phyloP scores from a whole-genome alignment of 2,329 filamentous ascomycete genomes.

The Biscogniauxia mediterranea region DNA sequence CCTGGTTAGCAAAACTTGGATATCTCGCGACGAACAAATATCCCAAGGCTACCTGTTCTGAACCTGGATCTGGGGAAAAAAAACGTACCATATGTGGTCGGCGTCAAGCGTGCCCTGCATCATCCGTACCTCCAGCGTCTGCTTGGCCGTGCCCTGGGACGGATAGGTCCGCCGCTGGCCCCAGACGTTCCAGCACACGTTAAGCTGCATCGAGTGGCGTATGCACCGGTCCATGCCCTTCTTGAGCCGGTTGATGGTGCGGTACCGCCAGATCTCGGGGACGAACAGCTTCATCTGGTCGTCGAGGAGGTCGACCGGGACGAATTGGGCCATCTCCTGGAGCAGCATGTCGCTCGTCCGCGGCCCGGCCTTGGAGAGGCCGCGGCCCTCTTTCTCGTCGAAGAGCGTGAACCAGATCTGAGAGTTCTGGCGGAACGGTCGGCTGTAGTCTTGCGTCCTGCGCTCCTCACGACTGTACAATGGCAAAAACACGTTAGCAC shows the following conservation, averaged over 20 bases:
- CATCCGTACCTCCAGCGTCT: constrained; percentile 22
- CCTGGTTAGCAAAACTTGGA: too few relatives aligned
- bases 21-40: too few relatives aligned
- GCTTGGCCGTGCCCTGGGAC: accelerated
- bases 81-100: constrained; percentile 16
- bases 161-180: not conserved
- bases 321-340: not conserved
- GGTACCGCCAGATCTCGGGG: constrained; percentile 12
- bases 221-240: not conserved
- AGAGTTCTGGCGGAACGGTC: too few relatives aligned
- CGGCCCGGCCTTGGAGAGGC: too few relatives aligned
- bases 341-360: too few relatives aligned
- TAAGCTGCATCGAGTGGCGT: not conserved
- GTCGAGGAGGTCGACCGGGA: not conserved
- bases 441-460: too few relatives aligned
- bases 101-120: constrained; percentile 26
- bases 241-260: not conserved
- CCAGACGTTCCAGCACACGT: not conserved
- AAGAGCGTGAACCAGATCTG: too few relatives aligned
- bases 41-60: too few relatives aligned
- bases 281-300: not conserved
- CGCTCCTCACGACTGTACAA: too few relatives aligned
- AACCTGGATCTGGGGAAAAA: too few relatives aligned
- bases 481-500: too few relatives aligned
- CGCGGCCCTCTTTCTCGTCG: too few relatives aligned